Base-by-base conservation (phyloP, 1,284 basidiomycete genomes). In the Puccinia triticina region DNA sequence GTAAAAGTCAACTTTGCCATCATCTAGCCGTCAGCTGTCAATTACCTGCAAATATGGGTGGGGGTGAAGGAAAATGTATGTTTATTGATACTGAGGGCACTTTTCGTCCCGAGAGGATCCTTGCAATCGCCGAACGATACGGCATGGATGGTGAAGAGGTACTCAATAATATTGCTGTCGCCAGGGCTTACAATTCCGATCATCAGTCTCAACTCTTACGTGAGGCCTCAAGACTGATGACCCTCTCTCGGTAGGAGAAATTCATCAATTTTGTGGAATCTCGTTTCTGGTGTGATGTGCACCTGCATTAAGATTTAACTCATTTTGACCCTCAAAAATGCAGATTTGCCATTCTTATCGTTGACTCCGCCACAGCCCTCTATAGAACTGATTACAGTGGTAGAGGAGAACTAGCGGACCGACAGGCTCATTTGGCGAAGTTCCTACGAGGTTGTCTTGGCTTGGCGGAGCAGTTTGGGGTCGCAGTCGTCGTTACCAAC, bases 11-110 rank as follows among this genome's bases (percentile, higher is more conserved):
- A 86, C 90, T 99, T 76, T 99, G 97, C 87, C 97, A 99, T 87
- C 98, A 96, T 0, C 91, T 99, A 53, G 95, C 97, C 0, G 97
- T 98, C 21, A 98, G 96, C 8, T 99, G 97, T 87, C 97, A 91
- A 89, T 91, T 99, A 11, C 97, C 97, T 0, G 93, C 96, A 67
- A 93, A 92, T 85, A 98, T 98, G 96, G 97, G 97, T 37, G 97
- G 97, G 43, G 97, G 97, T 8, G 97, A 99, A 88, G 97, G 97
- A 73, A 99, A 99, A 88, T 98, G 96, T 86, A 89, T 99, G 71
- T 99, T 96, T 88, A 98, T 99, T 88, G 97, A 99, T 87, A 99
- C 97, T 0, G 96, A 99, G 87, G 96, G 96, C 14, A 99, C 97
- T 2, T 99, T 99, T 90, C 94, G 97, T 84, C 97, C 97, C 23